A percentile compares a stretch with the other conserved stretches of the same genome.
These are phyloP conservation scores for Eutrema japonicum DNA, from an alignment of 345 rosid genomes.

Conservation along the genomic window DNA sequence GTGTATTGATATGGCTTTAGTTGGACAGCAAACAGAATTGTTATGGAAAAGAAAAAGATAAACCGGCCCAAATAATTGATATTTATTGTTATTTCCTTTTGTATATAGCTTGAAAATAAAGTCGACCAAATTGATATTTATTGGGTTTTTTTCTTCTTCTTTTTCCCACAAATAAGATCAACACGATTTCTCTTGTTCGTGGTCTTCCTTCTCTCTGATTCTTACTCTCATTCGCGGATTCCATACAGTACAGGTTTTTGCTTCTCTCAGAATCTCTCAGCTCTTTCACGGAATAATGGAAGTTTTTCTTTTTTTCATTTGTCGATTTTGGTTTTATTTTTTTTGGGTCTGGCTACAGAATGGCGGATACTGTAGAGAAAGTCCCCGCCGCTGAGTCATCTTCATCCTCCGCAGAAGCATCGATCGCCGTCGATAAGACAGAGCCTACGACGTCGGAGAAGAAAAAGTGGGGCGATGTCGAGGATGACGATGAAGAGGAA, in stretches of 20 bases:
- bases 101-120: constrained; percentile 19
- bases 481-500: constrained; percentile 56
- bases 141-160: neutral
- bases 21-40: too few relatives aligned
- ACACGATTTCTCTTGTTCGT: neutral
- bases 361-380: constrained; percentile 46
- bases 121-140: neutral
- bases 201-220: constrained; percentile 6
- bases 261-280: constrained; percentile 8
- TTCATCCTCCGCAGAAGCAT: constrained; percentile 22
- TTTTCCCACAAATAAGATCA: neutral
- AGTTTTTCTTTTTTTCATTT: neutral
- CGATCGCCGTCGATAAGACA: constrained; percentile 2
- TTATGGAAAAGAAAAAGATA: too few relatives aligned
- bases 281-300: neutral
- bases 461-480: constrained; percentile 67
- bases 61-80: too few relatives aligned
- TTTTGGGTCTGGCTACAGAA: constrained; percentile 1
- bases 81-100: too few relatives aligned
- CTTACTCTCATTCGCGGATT: neutral
- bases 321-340: constrained; percentile 22
- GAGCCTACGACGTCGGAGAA: constrained; percentile 43
- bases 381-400: constrained; percentile 35
- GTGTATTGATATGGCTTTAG: too few relatives aligned
- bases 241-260: constrained; percentile 1